Evolutionary conservation across 805 yeast species (phyloP).

Genomic region (Saturnispora hagleri): DNA sequence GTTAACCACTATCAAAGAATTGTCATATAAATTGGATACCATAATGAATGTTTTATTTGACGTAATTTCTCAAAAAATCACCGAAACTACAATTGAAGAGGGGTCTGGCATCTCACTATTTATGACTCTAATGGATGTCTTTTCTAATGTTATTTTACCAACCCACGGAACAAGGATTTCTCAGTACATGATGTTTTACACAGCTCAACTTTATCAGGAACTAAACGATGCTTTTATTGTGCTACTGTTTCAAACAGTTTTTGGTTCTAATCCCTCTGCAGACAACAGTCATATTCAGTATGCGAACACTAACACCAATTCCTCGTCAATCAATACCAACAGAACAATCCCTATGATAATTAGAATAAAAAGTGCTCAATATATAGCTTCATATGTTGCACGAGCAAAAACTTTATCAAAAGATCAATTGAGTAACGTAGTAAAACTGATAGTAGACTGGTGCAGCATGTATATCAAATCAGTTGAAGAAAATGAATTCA

Average conservation of each 20-base stretch:
- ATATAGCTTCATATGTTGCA: slow-evolving; percentile 82
- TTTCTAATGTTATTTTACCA: slow-evolving; percentile 76
- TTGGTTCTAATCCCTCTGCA: slow-evolving; percentile 55
- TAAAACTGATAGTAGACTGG: slow-evolving; percentile 80
- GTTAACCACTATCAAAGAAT: slow-evolving; percentile 39
- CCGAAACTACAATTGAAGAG: slow-evolving; percentile 39
- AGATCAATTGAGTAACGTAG: slow-evolving; percentile 69
- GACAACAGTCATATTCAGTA: slow-evolving; percentile 6
- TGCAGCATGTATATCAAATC: slow-evolving; percentile 33
- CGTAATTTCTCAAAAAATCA: slow-evolving; percentile 40
- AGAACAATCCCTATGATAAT: slow-evolving; percentile 34
- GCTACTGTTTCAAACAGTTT: slow-evolving; percentile 71
- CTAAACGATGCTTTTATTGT: slow-evolving; percentile 80
- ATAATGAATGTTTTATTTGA: slow-evolving; percentile 50
- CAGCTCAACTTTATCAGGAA: slow-evolving; percentile 74
- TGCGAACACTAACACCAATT: slow-evolving; percentile 2
- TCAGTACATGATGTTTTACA: slow-evolving; percentile 74
- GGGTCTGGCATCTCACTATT: slow-evolving; percentile 64
- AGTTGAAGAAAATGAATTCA: slow-evolving; percentile 69
- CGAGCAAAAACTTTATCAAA: slow-evolving; percentile 67
- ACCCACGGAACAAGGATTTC: slow-evolving; percentile 87
- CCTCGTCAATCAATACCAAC: not conserved
- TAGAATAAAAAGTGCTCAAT: slow-evolving; percentile 84
- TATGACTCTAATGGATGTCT: slow-evolving; percentile 65
- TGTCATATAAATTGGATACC: slow-evolving; percentile 64